Percentiles rank a stretch among this genome's conserved stretches.
Evolutionary conservation across 108 stramenopile species (phyloP).

Genomic region (Aurantiochytrium sp.): DNA sequence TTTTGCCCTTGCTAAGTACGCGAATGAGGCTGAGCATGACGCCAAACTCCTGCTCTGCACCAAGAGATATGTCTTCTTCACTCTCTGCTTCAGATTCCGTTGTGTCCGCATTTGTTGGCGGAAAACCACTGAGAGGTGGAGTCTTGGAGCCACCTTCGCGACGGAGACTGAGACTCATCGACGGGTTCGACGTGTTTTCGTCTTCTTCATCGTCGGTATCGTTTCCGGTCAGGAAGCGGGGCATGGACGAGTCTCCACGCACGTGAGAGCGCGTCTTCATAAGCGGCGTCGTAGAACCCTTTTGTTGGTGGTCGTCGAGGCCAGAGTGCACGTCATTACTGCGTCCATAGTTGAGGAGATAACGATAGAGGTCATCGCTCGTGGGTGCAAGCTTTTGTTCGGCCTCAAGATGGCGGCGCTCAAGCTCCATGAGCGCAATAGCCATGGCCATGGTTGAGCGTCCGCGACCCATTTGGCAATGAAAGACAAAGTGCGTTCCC

Average conservation of each 20-base stretch:
- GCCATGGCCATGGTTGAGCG: constrained; percentile 15
- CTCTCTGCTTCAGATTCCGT: neutral
- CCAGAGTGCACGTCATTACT: neutral
- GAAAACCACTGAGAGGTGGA: neutral
- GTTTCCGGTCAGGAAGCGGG: neutral
- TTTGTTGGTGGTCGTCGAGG: neutral
- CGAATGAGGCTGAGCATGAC: neutral
- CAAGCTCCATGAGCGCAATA: neutral
- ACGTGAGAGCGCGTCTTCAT: neutral
- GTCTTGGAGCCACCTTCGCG: neutral
- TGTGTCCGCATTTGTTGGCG: neutral
- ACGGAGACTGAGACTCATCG: neutral
- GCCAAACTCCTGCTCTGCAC: neutral
- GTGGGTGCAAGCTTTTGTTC: neutral
- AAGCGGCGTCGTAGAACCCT: neutral
- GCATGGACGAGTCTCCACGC: neutral
- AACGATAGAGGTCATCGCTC: neutral
- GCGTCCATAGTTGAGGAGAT: neutral
- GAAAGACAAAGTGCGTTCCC: constrained; percentile 13
- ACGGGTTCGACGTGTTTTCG: neutral
- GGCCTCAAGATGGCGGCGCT: neutral
- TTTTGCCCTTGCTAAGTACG: neutral
- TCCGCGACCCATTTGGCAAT: neutral
- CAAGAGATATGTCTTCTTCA: neutral
- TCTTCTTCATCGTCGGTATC: neutral